Conservation (phyloP, 192 early-diverging fungal genomes). For the Mycoemilia scoparia region DNA sequence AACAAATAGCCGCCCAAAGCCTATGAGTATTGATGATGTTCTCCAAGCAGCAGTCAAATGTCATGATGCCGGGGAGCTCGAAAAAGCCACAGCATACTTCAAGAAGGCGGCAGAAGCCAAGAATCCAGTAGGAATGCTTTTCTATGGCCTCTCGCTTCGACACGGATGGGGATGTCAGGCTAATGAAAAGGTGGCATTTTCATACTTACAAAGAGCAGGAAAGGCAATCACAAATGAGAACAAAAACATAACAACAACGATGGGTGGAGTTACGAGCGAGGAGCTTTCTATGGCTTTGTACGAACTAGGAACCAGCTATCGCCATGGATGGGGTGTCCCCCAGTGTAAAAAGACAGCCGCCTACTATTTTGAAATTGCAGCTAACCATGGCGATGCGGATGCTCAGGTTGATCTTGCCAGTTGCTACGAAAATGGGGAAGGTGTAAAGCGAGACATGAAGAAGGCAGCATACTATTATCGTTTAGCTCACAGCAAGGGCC, state of each 20-base stretch:
- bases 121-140: slow-evolving; percentile 46
- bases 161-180: slow-evolving; percentile 65
- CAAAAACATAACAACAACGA: slow-evolving; percentile 35
- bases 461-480: slow-evolving; percentile 64
- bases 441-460: slow-evolving; percentile 58
- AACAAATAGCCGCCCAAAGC: slow-evolving; percentile 12
- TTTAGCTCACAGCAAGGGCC: slow-evolving; percentile 50
- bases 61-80: slow-evolving; percentile 50
- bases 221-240: slow-evolving; percentile 41
- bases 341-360: slow-evolving; percentile 52
- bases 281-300: slow-evolving; percentile 61
- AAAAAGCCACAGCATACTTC: slow-evolving; percentile 51
- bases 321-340: slow-evolving; percentile 64
- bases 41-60: slow-evolving; percentile 44
- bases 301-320: slow-evolving; percentile 59
- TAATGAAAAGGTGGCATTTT: slow-evolving; percentile 44
- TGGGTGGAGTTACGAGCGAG: slow-evolving; percentile 38
- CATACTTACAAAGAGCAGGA: slow-evolving; percentile 50
- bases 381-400: slow-evolving; percentile 61
- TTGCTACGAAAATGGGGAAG: slow-evolving; percentile 53
- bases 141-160: slow-evolving; percentile 54
- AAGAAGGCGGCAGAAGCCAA: slow-evolving; percentile 42
- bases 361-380: slow-evolving; percentile 66
- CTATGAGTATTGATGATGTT: slow-evolving; percentile 31
- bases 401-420: slow-evolving; percentile 55